phyloP scores from a whole-genome alignment of 2,329 filamentous ascomycete species.

The Penicillium verrucosum region DNA sequence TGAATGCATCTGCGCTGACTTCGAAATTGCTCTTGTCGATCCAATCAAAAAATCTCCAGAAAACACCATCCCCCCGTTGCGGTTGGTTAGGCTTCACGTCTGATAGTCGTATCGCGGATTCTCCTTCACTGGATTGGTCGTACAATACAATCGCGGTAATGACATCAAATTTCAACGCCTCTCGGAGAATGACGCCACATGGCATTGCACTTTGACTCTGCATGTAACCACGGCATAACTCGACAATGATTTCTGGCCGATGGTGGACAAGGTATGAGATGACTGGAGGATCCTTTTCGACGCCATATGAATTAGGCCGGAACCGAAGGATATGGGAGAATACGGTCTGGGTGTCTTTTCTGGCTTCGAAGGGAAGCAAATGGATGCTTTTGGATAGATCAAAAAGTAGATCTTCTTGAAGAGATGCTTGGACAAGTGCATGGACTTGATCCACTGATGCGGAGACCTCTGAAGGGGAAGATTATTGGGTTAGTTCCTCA shows the following conservation, averaged over 20 bases:
- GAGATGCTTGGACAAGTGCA: conserved; percentile 76
- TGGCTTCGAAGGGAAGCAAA: conserved; percentile 87
- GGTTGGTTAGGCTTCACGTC: conserved; percentile 72
- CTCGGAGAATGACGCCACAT: conserved; percentile 82
- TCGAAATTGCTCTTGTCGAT: conserved; percentile 96
- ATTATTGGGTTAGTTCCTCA: conserved; percentile 1
- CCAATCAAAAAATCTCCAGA: conserved; percentile 97
- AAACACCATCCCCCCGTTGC: conserved; percentile 78
- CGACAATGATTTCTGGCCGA: conserved; percentile 80
- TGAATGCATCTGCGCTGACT: conserved; percentile 95
- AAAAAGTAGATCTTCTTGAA: conserved; percentile 85
- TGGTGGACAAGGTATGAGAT: conserved; percentile 85
- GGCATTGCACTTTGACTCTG: conserved; percentile 87
- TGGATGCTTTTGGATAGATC: conserved; percentile 78
- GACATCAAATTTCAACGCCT: conserved; percentile 86
- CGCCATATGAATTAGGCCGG: conserved; percentile 61
- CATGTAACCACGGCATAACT: conserved; percentile 85
- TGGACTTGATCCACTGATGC: conserved; percentile 83
- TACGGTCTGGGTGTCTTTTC: conserved; percentile 93
- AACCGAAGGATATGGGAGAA: conserved; percentile 94
- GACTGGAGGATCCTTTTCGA: conserved; percentile 74
- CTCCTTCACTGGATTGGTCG: conserved; percentile 75
- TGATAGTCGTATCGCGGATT: conserved; percentile 70
- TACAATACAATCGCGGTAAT: conserved; percentile 90
- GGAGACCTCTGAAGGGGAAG: conserved; percentile 67